phyloP scores from a whole-genome alignment of 1,139 yeast genomes.

The Scheffersomyces illinoinensis region DNA sequence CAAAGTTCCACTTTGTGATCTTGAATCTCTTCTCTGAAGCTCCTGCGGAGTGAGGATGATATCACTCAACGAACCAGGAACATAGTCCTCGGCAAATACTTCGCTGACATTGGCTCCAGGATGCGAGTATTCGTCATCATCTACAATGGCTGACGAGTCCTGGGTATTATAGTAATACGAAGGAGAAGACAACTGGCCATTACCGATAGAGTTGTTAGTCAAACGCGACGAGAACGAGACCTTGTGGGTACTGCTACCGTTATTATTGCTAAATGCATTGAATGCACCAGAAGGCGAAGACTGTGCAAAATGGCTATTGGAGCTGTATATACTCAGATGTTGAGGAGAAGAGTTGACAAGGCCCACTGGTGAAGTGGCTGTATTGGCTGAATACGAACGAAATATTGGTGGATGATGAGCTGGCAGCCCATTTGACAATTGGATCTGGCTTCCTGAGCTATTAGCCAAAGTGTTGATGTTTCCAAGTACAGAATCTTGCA shows the following conservation, averaged over 20 bases:
- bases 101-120: slow-evolving; percentile 17
- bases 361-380: not conserved
- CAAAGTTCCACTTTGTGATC: slow-evolving; percentile 51
- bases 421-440: not conserved
- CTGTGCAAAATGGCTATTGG: slow-evolving; percentile 4
- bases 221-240: slow-evolving; percentile 5
- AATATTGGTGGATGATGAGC: not conserved
- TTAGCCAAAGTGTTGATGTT: not conserved
- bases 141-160: slow-evolving; percentile 18
- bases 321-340: not conserved
- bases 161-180: slow-evolving; percentile 4
- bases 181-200: slow-evolving; percentile 8
- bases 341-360: not conserved
- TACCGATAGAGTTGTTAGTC: slow-evolving; percentile 10
- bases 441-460: slow-evolving; percentile 1
- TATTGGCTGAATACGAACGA: not conserved
- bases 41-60: slow-evolving; percentile 77
- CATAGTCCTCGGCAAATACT: slow-evolving; percentile 66
- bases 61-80: slow-evolving; percentile 74
- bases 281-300: slow-evolving; percentile 5
- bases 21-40: slow-evolving; percentile 61
- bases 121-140: slow-evolving; percentile 17
- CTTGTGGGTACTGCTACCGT: not conserved
- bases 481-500: not conserved
- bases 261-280: not conserved